Percentiles rank a stretch among this genome's conserved stretches.
Conservation (phyloP, 768 basidiomycete genomes). For the Crucibulum laeve region DNA sequence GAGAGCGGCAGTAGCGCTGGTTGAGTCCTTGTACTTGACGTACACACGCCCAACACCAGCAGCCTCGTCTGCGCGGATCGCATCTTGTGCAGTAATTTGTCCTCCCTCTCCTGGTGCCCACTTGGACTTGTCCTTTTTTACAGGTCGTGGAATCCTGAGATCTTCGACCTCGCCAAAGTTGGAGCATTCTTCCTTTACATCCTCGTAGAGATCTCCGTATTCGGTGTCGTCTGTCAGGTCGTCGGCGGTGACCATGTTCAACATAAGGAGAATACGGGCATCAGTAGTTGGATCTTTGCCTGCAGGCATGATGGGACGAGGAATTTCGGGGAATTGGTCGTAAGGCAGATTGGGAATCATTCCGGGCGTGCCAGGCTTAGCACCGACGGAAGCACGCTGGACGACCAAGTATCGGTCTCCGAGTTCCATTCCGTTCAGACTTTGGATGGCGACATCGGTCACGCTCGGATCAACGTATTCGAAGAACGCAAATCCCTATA, state of each 20-base stretch:
- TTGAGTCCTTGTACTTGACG: slow-evolving; percentile 72
- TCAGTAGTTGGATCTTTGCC: slow-evolving; percentile 57
- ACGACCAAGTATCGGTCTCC: slow-evolving; percentile 95
- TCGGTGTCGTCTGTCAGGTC: slow-evolving; percentile 89
- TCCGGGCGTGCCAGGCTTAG: slow-evolving; percentile 66
- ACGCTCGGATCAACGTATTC: slow-evolving; percentile 89
- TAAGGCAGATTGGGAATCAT: slow-evolving; percentile 69
- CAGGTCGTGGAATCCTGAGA: slow-evolving; percentile 83
- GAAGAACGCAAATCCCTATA: slow-evolving; percentile 96
- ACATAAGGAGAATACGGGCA: slow-evolving; percentile 88
- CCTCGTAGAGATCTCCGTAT: slow-evolving; percentile 91
- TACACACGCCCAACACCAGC: slow-evolving; percentile 95
- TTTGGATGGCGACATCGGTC: slow-evolving; percentile 94
- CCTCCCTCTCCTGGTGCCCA: slow-evolving; percentile 65
- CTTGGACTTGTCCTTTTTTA: slow-evolving; percentile 80
- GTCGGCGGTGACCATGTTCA: slow-evolving; percentile 97
- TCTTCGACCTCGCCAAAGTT: slow-evolving; percentile 82
- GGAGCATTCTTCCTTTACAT: slow-evolving; percentile 86
- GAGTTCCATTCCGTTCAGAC: slow-evolving; percentile 95
- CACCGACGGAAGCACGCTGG: slow-evolving; percentile 93
- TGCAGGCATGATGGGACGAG: slow-evolving; percentile 84
- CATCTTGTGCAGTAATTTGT: slow-evolving; percentile 58
- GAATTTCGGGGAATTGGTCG: slow-evolving; percentile 79
- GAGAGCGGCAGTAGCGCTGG: slow-evolving; percentile 66
- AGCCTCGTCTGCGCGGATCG: slow-evolving; percentile 76